Evolutionary conservation across 1,284 basidiomycete genomes (phyloP).

Genomic region (Lignosus rhinocerotis): DNA sequence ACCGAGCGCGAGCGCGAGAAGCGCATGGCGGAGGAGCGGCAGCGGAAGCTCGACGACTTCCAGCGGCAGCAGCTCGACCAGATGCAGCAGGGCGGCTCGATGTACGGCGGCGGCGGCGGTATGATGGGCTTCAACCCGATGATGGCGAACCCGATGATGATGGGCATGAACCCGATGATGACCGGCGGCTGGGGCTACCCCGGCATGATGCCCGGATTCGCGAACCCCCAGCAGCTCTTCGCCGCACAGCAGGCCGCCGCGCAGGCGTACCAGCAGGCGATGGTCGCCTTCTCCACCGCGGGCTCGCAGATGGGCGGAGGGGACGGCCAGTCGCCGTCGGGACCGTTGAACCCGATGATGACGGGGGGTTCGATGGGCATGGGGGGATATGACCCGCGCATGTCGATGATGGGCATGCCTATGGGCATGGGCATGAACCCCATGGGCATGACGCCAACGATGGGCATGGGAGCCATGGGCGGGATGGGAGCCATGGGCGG

Average conservation of each 20-base stretch:
- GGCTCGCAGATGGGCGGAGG: slow-evolving; percentile 68
- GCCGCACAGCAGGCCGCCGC: slow-evolving; percentile 87
- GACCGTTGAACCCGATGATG: slow-evolving; percentile 55
- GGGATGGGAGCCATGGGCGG: slow-evolving; percentile 41
- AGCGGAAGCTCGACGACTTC: slow-evolving; percentile 88
- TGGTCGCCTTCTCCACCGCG: slow-evolving; percentile 83
- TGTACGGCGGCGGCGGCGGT: slow-evolving; percentile 58
- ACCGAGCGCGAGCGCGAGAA: slow-evolving; percentile 96
- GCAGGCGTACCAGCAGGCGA: slow-evolving; percentile 88
- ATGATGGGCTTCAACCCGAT: slow-evolving; percentile 55
- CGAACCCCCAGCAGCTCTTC: slow-evolving; percentile 83
- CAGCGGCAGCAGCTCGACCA: slow-evolving; percentile 89
- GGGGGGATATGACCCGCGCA: slow-evolving; percentile 46
- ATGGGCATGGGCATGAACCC: slow-evolving; percentile 37
- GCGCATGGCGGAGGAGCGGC: slow-evolving; percentile 85
- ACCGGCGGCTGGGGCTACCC: slow-evolving; percentile 50
- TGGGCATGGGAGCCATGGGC: slow-evolving; percentile 24
- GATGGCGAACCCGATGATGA: slow-evolving; percentile 56
- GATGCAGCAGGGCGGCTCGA: slow-evolving; percentile 73
- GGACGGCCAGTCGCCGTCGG: slow-evolving; percentile 33
- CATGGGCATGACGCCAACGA: slow-evolving; percentile 26
- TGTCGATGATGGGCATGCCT: slow-evolving; percentile 59
- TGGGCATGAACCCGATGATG: slow-evolving; percentile 53
- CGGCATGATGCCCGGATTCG: slow-evolving; percentile 64
- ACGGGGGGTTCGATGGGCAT: slow-evolving; percentile 43